phyloP scores from a whole-genome alignment of 768 basidiomycete species.

The Candolleomyces eurysporus region DNA sequence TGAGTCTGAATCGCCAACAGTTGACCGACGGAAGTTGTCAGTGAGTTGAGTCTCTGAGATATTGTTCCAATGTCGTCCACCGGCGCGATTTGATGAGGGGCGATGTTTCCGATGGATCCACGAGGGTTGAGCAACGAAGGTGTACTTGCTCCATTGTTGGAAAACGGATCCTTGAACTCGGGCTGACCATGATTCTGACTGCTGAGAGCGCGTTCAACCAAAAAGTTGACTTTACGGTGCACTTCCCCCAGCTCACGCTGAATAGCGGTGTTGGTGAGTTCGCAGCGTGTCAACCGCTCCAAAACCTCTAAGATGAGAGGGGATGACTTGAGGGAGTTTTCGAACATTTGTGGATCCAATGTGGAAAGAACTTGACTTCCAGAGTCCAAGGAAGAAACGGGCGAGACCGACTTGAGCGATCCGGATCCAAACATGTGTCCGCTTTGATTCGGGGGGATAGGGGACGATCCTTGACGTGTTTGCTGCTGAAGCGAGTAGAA shows the following conservation, averaged over 20 bases:
- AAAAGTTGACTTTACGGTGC: constrained; percentile 72
- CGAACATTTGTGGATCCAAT: constrained; percentile 54
- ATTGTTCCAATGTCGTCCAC: constrained; percentile 73
- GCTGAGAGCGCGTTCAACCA: constrained; percentile 66
- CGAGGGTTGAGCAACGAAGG: constrained; percentile 39
- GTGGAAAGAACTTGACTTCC: constrained; percentile 58
- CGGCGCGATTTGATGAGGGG: constrained; percentile 67
- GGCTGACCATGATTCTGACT: constrained; percentile 40
- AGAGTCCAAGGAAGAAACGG: constrained; percentile 77
- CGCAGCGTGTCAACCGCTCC: constrained; percentile 71
- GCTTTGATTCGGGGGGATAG: constrained; percentile 4
- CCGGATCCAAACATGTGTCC: constrained; percentile 23
- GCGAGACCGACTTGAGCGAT: constrained; percentile 62
- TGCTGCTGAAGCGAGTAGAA: constrained; percentile 39
- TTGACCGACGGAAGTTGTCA: constrained; percentile 85
- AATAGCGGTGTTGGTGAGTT: constrained; percentile 66
- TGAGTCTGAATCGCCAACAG: constrained; percentile 80
- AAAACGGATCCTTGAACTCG: constrained; percentile 84
- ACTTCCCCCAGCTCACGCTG: constrained; percentile 73
- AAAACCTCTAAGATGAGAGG: constrained; percentile 75
- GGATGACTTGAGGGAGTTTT: constrained; percentile 72
- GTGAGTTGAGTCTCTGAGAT: constrained; percentile 72
- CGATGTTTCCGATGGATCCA: constrained; percentile 65
- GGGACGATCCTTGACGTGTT: constrained; percentile 5
- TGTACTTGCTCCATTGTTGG: constrained; percentile 14